A percentile compares a stretch with the other conserved stretches of the same genome.
Conservation (phyloP, 2,329 filamentous ascomycete species). For the Neofusicoccum cordaticola region DNA sequence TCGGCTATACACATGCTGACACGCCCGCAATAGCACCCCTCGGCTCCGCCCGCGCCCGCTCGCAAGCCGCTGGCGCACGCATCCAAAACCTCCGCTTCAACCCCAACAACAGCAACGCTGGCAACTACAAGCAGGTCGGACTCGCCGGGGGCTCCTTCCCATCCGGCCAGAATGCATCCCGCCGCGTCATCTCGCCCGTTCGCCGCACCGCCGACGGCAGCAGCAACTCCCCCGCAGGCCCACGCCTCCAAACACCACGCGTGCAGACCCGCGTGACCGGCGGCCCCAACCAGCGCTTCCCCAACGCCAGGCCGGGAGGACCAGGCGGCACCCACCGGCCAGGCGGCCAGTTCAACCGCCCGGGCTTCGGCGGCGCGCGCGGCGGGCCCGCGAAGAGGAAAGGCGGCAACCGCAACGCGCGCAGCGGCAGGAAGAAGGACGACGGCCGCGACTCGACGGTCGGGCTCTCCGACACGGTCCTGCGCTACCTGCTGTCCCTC, state of each 20-base stretch:
- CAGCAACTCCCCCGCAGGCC: background rate
- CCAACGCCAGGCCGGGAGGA: background rate
- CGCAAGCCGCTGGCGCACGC: background rate
- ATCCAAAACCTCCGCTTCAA: background rate
- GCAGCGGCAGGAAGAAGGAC: background rate
- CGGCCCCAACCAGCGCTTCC: background rate
- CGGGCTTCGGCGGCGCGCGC: background rate
- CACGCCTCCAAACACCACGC: background rate
- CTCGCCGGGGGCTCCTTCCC: background rate
- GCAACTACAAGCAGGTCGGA: background rate
- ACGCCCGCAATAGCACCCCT: background rate
- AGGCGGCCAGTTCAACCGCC: too few species aligned
- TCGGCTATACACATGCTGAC: background rate
- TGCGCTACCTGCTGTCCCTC: slow-evolving; percentile 6
- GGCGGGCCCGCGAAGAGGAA: background rate
- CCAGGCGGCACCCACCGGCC: background rate
- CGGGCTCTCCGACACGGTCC: slow-evolving; percentile 1
- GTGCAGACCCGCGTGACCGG: background rate
- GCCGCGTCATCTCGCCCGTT: background rate
- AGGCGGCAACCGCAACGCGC: background rate
- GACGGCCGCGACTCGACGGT: too few species aligned
- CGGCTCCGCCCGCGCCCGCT: slow-evolving; percentile 3
- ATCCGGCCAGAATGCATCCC: background rate
- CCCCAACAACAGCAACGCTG: background rate
- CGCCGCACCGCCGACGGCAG: background rate